Evolutionary conservation across 345 rosid genomes (phyloP).

Genomic region (Litchi chinensis): DNA sequence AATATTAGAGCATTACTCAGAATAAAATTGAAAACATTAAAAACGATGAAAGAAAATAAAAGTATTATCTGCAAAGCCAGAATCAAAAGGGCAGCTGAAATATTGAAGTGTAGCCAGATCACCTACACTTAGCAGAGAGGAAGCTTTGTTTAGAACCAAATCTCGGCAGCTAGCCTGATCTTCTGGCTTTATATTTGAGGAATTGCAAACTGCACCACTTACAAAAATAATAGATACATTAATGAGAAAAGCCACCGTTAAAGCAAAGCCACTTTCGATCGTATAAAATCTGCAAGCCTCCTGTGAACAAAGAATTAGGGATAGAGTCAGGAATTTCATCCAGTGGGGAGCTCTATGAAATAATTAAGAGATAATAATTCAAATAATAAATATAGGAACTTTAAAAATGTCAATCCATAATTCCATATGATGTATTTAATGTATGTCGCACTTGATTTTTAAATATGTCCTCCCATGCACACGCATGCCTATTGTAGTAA

Average conservation of each 20-base stretch:
- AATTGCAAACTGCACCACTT: constrained; percentile 86
- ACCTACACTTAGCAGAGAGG: constrained; percentile 80
- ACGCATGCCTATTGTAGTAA: too few species aligned
- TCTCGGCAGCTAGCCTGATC: constrained; percentile 68
- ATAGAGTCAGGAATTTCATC: too few species aligned
- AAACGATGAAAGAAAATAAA: background rate
- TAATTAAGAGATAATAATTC: too few species aligned
- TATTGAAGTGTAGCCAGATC: background rate
- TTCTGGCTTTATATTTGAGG: constrained; percentile 56
- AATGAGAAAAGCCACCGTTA: constrained; percentile 80
- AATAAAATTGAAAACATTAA: background rate
- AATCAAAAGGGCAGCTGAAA: background rate
- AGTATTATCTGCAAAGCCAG: background rate
- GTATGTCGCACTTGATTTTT: too few species aligned
- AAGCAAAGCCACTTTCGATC: constrained; percentile 89
- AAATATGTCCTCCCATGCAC: too few species aligned
- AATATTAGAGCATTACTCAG: background rate
- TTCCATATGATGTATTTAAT: too few species aligned
- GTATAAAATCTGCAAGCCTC: constrained; percentile 88
- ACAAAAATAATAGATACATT: constrained; percentile 82
- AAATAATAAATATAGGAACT: too few species aligned
- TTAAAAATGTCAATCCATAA: too few species aligned
- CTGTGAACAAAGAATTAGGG: constrained; percentile 40
- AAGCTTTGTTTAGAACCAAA: constrained; percentile 87
- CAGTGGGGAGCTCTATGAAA: too few species aligned